Evolutionary conservation across 2,329 filamentous ascomycete species (phyloP).

Genomic region (Paracoccidioides brasiliensis): DNA sequence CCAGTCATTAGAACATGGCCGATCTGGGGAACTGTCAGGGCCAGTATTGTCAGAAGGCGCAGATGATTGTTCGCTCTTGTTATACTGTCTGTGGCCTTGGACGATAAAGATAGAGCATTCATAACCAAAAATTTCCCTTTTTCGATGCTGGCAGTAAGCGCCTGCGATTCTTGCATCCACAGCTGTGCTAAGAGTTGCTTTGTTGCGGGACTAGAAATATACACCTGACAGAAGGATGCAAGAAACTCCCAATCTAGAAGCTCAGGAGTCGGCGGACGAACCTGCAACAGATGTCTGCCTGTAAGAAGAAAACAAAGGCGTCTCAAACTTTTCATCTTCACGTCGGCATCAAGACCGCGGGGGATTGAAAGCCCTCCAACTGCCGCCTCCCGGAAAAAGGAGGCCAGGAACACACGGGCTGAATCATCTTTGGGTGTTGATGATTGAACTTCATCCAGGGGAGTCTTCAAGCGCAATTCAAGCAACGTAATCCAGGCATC

Average conservation of each 20-base stretch:
- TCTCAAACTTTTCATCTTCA: constrained; percentile 40
- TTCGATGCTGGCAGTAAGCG: constrained; percentile 25
- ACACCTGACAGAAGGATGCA: constrained; percentile 53
- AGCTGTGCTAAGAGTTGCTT: constrained; percentile 40
- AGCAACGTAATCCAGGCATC: constrained; percentile 62
- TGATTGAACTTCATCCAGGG: constrained; percentile 42
- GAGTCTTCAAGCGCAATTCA: constrained; percentile 49
- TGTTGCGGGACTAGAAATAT: constrained; percentile 49
- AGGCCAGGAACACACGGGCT: constrained; percentile 49
- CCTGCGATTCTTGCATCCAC: constrained; percentile 27
- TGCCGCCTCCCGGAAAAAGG: constrained; percentile 48
- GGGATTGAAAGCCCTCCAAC: constrained; percentile 4
- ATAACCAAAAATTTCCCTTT: constrained; percentile 24
- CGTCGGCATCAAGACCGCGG: constrained; percentile 14
- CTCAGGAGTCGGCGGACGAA: constrained; percentile 29
- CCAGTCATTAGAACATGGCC: constrained; percentile 61
- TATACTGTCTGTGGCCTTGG: constrained; percentile 6
- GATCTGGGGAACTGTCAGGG: constrained; percentile 29
- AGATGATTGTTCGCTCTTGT: constrained; percentile 16
- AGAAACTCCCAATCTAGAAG: constrained; percentile 56
- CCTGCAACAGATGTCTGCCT: constrained; percentile 42
- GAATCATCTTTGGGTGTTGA: constrained; percentile 45
- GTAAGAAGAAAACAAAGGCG: constrained; percentile 53
- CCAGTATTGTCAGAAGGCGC: constrained; percentile 27
- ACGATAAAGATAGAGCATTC: constrained; percentile 17